Evolutionary conservation across 768 basidiomycete genomes (phyloP).

Genomic region (Agaricus subrufescens): DNA sequence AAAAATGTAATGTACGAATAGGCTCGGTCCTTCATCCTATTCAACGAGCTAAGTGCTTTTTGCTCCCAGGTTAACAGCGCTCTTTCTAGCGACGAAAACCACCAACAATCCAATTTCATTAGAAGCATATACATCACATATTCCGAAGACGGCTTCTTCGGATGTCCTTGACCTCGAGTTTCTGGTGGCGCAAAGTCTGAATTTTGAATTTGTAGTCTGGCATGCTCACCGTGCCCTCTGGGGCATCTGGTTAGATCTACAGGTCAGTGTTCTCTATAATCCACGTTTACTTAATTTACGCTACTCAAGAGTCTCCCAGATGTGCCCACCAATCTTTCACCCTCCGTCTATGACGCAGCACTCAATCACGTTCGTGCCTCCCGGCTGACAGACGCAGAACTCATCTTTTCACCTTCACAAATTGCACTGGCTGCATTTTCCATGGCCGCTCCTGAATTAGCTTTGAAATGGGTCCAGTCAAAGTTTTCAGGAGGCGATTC

Average conservation of each 20-base stretch:
- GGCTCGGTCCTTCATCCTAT: neutral
- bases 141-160: conserved; percentile 73
- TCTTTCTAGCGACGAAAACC: conserved; percentile 96
- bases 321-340: conserved; percentile 39
- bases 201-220: conserved; percentile 93
- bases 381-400: conserved; percentile 86
- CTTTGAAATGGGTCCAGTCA: conserved; percentile 53
- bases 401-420: conserved; percentile 90
- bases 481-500: conserved; percentile 16
- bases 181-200: conserved; percentile 88
- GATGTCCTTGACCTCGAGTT: conserved; percentile 96
- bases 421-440: conserved; percentile 82
- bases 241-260: conserved; percentile 85
- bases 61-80: conserved; percentile 75
- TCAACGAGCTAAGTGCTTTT: neutral
- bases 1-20: conserved; percentile 89
- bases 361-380: conserved; percentile 67
- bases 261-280: conserved; percentile 42
- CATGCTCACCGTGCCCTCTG: conserved; percentile 85
- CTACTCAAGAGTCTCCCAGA: conserved; percentile 52
- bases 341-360: conserved; percentile 60
- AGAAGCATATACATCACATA: conserved; percentile 77
- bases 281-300: neutral
- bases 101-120: conserved; percentile 92
- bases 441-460: conserved; percentile 56